Percentiles rank a stretch among this genome's conserved stretches.
Evolutionary conservation across 169 alveolate species (phyloP).

Genomic region (Eimeria acervulina): DNA sequence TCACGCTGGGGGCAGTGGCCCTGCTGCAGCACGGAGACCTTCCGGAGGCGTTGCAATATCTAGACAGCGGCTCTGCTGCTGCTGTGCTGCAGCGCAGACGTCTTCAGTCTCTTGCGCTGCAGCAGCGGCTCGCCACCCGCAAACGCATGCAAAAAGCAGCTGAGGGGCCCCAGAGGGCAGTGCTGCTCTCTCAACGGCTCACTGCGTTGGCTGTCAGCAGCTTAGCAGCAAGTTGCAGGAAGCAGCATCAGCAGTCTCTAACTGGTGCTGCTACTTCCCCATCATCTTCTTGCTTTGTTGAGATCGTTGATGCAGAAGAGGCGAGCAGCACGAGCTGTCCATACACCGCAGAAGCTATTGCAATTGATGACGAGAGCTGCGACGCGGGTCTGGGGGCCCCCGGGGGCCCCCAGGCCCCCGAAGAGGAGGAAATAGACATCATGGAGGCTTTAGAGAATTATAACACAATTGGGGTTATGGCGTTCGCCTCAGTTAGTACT

Average conservation of each 20-base stretch:
- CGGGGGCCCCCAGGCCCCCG: background rate
- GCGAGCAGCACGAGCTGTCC: background rate
- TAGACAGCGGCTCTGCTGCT: conserved; percentile 21
- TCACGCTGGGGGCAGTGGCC: conserved; percentile 71
- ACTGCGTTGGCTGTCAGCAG: conserved; percentile 40
- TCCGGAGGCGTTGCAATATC: conserved; percentile 47
- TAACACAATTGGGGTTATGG: background rate
- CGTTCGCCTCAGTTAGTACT: conserved; percentile 43
- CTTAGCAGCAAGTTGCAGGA: background rate
- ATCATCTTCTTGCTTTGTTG: background rate
- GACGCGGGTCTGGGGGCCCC: background rate
- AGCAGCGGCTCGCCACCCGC: conserved; percentile 70
- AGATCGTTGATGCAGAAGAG: conserved; percentile 15
- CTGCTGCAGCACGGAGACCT: conserved; percentile 81
- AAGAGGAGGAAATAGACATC: background rate
- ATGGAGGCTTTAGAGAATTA: background rate
- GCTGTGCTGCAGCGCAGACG: conserved; percentile 37
- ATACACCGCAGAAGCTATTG: conserved; percentile 25
- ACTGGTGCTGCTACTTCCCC: background rate
- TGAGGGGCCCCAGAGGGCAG: conserved; percentile 71
- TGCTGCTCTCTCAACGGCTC: conserved; percentile 28
- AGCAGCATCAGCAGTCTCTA: conserved; percentile 22
- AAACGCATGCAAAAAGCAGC: conserved; percentile 56
- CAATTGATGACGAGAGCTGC: conserved; percentile 10
- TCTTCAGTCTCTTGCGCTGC: conserved; percentile 19